phyloP scores from a whole-genome alignment of 805 yeast species.

The Hanseniaspora clermontiae region DNA sequence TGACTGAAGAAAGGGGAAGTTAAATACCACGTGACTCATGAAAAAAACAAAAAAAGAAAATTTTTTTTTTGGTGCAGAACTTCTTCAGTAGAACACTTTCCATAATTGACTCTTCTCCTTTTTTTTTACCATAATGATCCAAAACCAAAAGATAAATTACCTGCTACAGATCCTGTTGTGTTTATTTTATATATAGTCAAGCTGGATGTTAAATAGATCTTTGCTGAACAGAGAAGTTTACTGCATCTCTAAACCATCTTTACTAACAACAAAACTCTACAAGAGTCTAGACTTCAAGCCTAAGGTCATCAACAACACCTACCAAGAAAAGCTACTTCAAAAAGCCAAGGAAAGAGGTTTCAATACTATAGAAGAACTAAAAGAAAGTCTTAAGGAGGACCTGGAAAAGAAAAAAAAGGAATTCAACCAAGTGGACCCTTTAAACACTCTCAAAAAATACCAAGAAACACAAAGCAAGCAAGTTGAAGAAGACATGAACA shows the following conservation, averaged over 20 bases:
- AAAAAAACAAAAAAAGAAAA: too few species aligned
- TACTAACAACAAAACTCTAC: background rate
- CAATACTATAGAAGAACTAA: constrained; percentile 41
- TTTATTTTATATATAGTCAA: too few species aligned
- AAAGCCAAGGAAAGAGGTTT: constrained; percentile 29
- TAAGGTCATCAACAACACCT: constrained; percentile 19
- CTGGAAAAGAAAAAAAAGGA: constrained; percentile 45
- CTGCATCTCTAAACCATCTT: background rate
- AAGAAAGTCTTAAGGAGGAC: constrained; percentile 47
- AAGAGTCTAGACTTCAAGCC: background rate
- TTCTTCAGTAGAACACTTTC: too few species aligned
- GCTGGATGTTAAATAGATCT: background rate
- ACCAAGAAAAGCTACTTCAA: constrained; percentile 28
- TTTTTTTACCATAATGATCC: too few species aligned
- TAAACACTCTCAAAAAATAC: constrained; percentile 50
- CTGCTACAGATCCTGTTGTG: too few species aligned
- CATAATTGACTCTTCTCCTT: too few species aligned
- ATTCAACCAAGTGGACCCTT: constrained; percentile 53
- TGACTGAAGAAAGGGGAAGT: too few species aligned
- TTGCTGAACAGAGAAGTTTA: background rate
- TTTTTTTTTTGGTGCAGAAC: too few species aligned
- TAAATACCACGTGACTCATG: too few species aligned
- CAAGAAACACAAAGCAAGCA: constrained; percentile 28
- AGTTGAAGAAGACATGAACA: constrained; percentile 20
- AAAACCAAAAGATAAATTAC: too few species aligned